Evolutionary conservation across 768 basidiomycete genomes (phyloP).

Genomic region (Cyathus striatus): DNA sequence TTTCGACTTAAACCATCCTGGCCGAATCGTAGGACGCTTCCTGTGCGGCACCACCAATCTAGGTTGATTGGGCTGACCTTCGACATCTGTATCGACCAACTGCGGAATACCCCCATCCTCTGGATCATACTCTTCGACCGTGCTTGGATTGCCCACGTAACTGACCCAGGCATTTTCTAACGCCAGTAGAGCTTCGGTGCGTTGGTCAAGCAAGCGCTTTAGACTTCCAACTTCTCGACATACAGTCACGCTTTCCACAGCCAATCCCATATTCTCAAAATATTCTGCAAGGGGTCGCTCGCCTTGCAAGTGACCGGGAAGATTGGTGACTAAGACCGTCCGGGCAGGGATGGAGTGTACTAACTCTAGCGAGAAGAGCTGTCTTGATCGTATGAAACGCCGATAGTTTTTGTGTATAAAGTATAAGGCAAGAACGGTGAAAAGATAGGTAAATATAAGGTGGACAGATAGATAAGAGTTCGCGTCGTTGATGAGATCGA

Average conservation of each 20-base stretch:
- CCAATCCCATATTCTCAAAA: conserved; percentile 83
- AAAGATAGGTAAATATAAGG: conserved; percentile 90
- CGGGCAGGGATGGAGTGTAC: conserved; percentile 93
- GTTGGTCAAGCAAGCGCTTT: conserved; percentile 65
- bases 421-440: conserved; percentile 81
- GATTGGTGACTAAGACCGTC: conserved; percentile 81
- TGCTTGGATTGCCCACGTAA: conserved; percentile 93
- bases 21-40: conserved; percentile 70
- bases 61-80: conserved; percentile 42
- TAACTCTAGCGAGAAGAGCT: conserved; percentile 90
- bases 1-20: conserved; percentile 66
- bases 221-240: conserved; percentile 78
- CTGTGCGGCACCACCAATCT: conserved; percentile 71
- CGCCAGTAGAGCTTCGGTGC: conserved; percentile 75
- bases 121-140: conserved; percentile 77
- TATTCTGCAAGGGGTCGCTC: conserved; percentile 88
- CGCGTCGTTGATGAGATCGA: conserved; percentile 86
- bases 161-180: conserved; percentile 84
- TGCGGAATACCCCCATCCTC: conserved; percentile 46
- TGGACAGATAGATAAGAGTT: conserved; percentile 87
- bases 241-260: conserved; percentile 89
- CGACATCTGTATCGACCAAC: conserved; percentile 39
- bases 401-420: conserved; percentile 88
- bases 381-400: conserved; percentile 84
- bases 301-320: conserved; percentile 81